Evolutionary conservation across 345 rosid genomes (phyloP).

Genomic region (Kernera saxatilis): DNA sequence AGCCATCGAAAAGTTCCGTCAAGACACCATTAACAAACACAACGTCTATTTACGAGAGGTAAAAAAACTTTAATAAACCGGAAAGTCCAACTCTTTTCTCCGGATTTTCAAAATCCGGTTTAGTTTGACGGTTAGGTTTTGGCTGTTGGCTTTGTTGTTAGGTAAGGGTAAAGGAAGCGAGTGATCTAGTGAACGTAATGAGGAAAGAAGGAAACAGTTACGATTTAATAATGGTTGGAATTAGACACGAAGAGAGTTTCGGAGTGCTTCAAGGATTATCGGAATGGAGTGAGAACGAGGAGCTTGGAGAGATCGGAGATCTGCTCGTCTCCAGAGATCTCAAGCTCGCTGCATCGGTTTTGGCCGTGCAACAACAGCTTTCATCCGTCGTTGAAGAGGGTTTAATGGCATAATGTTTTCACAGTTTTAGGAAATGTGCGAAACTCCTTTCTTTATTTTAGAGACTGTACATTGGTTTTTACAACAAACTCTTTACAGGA

Average conservation of each 20-base stretch:
- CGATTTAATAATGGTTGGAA: constrained; percentile 37
- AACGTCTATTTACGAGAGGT: constrained; percentile 12
- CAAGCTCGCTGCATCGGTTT: constrained; percentile 18
- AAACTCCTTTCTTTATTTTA: not conserved
- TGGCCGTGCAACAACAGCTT: constrained; percentile 34
- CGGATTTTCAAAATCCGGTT: not conserved
- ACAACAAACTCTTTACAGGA: not conserved
- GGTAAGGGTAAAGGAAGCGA: constrained; percentile 8
- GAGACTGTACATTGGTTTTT: not conserved
- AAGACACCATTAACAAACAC: not conserved
- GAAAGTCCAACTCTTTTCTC: not conserved
- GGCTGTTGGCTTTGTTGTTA: not conserved
- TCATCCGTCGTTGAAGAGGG: constrained; percentile 7
- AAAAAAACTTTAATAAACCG: not conserved
- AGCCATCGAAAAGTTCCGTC: constrained; percentile 15
- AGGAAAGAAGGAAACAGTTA: not conserved
- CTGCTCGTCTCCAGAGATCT: constrained; percentile 31
- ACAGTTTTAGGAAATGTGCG: not conserved
- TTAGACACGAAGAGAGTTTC: constrained; percentile 24
- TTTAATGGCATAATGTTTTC: not conserved
- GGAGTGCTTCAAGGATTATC: constrained; percentile 25
- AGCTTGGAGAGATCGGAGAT: constrained; percentile 36
- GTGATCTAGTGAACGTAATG: not conserved
- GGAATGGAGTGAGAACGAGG: constrained; percentile 34
- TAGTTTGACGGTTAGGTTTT: not conserved